These are phyloP conservation scores for Leptodontidium sp. DNA, from an alignment of 2,329 filamentous ascomycete genomes.

Conservation along the genomic window DNA sequence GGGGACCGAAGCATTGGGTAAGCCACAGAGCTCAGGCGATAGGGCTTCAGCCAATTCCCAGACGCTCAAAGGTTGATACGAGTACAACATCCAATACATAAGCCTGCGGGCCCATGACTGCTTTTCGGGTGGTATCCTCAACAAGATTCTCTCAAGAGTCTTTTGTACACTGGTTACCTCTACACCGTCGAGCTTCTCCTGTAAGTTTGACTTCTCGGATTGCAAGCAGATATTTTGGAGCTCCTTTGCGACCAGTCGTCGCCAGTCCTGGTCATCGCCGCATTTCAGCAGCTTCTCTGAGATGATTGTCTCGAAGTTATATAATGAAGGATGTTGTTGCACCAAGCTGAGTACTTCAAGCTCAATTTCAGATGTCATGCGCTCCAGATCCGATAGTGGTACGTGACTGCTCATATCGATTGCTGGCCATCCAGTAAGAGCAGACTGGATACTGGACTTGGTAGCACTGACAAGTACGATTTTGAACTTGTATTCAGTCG, in stretches of 20 bases:
- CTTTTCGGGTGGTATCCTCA: background rate
- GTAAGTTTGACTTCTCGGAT: background rate
- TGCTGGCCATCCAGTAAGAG: conserved; percentile 1
- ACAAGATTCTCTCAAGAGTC: background rate
- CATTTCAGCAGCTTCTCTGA: conserved; percentile 7
- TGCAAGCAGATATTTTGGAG: background rate
- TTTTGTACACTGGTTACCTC: background rate
- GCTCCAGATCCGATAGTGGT: background rate
- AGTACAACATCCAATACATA: conserved; percentile 1
- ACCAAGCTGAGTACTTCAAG: background rate
- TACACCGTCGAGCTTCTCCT: background rate
- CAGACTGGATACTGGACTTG: background rate
- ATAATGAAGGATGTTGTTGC: conserved; percentile 1
- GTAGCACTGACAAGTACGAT: conserved; percentile 12
- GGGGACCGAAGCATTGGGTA: background rate
- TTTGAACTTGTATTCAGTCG: conserved; percentile 22
- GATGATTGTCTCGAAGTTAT: background rate
- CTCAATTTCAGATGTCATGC: background rate
- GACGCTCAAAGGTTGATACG: background rate
- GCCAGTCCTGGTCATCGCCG: conserved; percentile 1
- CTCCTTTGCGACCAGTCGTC: background rate
- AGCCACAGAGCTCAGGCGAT: background rate
- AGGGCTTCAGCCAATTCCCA: conserved; percentile 3
- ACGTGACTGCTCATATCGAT: background rate
- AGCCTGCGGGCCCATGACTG: conserved; percentile 2